Percentiles rank a stretch among this genome's conserved stretches.
phyloP scores from a whole-genome alignment of 2,329 filamentous ascomycete genomes.

The Samsoniella hepiali region DNA sequence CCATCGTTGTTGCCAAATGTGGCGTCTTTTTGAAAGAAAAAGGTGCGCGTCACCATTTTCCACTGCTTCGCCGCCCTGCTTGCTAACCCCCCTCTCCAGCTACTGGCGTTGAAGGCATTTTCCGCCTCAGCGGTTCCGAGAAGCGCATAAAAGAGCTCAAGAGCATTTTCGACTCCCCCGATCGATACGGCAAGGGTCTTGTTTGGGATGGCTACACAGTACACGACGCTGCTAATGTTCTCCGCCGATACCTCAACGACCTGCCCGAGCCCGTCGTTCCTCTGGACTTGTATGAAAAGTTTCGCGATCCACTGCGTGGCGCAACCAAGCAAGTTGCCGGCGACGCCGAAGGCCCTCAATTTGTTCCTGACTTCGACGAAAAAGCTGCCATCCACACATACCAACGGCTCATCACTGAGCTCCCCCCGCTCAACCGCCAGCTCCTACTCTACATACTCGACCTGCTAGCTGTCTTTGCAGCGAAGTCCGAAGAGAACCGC shows the following conservation, averaged over 20 bases:
- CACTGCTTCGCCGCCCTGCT: conserved; percentile 13
- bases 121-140: conserved; percentile 90
- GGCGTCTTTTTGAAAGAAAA: conserved; percentile 97
- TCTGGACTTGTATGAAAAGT: conserved; percentile 85
- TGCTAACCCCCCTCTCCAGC: conserved; percentile 51
- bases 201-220: conserved; percentile 98
- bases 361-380: conserved; percentile 61
- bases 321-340: conserved; percentile 70
- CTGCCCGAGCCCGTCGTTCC: conserved; percentile 96
- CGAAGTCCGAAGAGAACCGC: conserved; percentile 92
- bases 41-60: conserved; percentile 55
- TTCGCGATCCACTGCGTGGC: conserved; percentile 75
- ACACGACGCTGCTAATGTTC: conserved; percentile 94
- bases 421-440: conserved; percentile 90
- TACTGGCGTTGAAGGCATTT: conserved; percentile 93
- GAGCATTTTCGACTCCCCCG: conserved; percentile 86
- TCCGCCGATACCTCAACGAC: conserved; percentile 92
- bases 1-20: conserved; percentile 97
- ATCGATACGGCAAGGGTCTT: conserved; percentile 92
- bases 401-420: conserved; percentile 84
- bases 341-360: conserved; percentile 65
- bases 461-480: conserved; percentile 91
- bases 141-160: conserved; percentile 98
- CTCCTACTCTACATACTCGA: conserved; percentile 94
- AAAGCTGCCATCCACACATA: conserved; percentile 75